phyloP scores from a whole-genome alignment of 805 yeast genomes.

The Tetrapisispora taiwanensis region DNA sequence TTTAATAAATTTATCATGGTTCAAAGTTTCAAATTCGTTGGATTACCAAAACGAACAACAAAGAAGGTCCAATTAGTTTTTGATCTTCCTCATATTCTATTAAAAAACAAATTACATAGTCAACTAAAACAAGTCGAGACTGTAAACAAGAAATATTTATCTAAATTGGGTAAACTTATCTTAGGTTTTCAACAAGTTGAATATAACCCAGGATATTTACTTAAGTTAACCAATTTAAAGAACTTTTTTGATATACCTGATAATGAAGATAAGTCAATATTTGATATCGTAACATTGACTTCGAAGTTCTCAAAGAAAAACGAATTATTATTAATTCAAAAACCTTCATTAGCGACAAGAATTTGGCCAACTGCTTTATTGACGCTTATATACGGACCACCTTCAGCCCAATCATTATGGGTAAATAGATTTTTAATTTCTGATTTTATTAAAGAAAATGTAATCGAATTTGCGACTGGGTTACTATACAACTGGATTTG shows the following conservation, averaged over 20 bases:
- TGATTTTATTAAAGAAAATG: constrained; percentile 46
- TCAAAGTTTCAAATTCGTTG: constrained; percentile 12
- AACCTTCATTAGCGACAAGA: constrained; percentile 38
- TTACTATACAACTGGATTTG: constrained; percentile 78
- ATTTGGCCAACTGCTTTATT: constrained; percentile 57
- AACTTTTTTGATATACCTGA: background rate
- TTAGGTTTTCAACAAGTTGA: constrained; percentile 7
- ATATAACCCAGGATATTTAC: background rate
- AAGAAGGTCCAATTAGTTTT: constrained; percentile 4
- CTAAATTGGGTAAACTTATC: constrained; percentile 15
- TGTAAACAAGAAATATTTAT: constrained; percentile 7
- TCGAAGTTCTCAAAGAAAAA: constrained; percentile 3
- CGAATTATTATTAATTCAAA: constrained; percentile 3
- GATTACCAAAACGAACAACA: constrained; percentile 12
- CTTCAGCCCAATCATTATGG: constrained; percentile 34
- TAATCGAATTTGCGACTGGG: constrained; percentile 55
- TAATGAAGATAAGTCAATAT: constrained; percentile 3
- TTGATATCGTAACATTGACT: constrained; percentile 5
- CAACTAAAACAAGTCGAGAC: constrained; percentile 4
- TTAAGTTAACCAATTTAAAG: background rate
- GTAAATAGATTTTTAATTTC: constrained; percentile 43
- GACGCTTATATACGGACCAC: constrained; percentile 43
- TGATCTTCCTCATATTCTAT: constrained; percentile 12
- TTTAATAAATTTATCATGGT: constrained; percentile 11
- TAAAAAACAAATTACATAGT: constrained; percentile 13